Conservation (phyloP, 2,329 filamentous ascomycete species). For the Trichoderma brevicompactum region DNA sequence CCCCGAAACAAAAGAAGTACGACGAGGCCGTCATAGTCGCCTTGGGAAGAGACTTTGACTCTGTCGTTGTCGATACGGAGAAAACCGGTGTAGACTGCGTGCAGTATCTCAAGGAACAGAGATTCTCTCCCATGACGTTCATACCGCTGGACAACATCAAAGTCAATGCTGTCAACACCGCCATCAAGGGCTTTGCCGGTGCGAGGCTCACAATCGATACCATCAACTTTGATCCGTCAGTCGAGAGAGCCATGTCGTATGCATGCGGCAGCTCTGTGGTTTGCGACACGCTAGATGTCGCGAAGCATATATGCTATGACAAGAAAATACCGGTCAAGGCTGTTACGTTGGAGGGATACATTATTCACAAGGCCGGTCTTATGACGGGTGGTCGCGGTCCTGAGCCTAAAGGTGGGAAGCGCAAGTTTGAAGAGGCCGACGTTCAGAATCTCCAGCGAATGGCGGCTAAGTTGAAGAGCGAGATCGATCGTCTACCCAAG, state of each 20-base stretch:
- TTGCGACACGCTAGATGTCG: constrained; percentile 83
- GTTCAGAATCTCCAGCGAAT: constrained; percentile 81
- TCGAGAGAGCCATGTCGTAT: constrained; percentile 92
- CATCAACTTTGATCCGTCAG: constrained; percentile 85
- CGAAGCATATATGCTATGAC: constrained; percentile 87
- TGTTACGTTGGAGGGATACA: constrained; percentile 90
- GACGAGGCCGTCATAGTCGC: constrained; percentile 92
- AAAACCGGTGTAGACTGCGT: constrained; percentile 95
- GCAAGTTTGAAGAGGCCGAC: constrained; percentile 87
- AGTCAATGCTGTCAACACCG: constrained; percentile 86
- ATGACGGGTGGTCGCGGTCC: constrained; percentile 94
- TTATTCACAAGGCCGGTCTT: constrained; percentile 93
- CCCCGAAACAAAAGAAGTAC: constrained; percentile 96
- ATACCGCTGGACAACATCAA: constrained; percentile 98
- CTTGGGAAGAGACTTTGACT: constrained; percentile 90
- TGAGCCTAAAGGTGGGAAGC: constrained; percentile 72
- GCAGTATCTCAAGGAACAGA: constrained; percentile 88
- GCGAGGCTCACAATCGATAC: constrained; percentile 92
- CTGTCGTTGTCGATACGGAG: constrained; percentile 92
- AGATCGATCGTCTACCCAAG: constrained; percentile 80
- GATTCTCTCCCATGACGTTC: constrained; percentile 86
- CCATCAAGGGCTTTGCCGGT: constrained; percentile 84
- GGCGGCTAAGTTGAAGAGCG: constrained; percentile 74
- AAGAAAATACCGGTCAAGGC: constrained; percentile 88
- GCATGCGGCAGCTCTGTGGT: constrained; percentile 95